A percentile compares a stretch with the other conserved stretches of the same genome.
These are phyloP conservation scores for Acmispon strigosus DNA, from an alignment of 306 rosid species.

Conservation along the genomic window DNA sequence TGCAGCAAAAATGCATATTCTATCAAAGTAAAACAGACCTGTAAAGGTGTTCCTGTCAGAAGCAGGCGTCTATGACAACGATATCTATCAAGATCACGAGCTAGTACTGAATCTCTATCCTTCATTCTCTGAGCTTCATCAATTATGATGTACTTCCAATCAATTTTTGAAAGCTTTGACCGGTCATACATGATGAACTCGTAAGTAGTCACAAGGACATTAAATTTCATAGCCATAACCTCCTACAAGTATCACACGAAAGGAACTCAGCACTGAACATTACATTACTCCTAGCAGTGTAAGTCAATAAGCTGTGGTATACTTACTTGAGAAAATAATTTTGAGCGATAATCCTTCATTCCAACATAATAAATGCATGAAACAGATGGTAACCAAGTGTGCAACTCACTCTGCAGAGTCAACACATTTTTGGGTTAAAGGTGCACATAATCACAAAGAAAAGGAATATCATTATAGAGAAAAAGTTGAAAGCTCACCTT, in stretches of 20 bases:
- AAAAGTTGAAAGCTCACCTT: constrained; percentile 25
- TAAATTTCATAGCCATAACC: constrained; percentile 87
- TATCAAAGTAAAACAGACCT: constrained; percentile 43
- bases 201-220: constrained; percentile 96
- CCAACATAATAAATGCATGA: constrained; percentile 89
- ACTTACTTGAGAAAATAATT: constrained; percentile 76
- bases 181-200: constrained; percentile 99
- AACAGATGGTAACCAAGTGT: constrained; percentile 37
- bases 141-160: constrained; percentile 31
- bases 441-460: constrained; percentile 2
- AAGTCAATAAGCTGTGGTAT: constrained; percentile 17
- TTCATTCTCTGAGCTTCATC: constrained; percentile 40
- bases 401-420: constrained; percentile 29
- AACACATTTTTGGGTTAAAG: not conserved
- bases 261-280: constrained; percentile 7
- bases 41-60: constrained; percentile 95
- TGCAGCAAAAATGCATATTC: not conserved
- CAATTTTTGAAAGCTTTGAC: constrained; percentile 80
- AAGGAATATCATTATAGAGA: constrained; percentile 8
- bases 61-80: constrained; percentile 95
- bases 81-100: constrained; percentile 97
- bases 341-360: constrained; percentile 77
- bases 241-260: constrained; percentile 41
- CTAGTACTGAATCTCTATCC: constrained; percentile 42
- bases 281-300: constrained; percentile 7